phyloP scores from a whole-genome alignment of 2,329 filamentous ascomycete species.

The Thelonectria discophora region DNA sequence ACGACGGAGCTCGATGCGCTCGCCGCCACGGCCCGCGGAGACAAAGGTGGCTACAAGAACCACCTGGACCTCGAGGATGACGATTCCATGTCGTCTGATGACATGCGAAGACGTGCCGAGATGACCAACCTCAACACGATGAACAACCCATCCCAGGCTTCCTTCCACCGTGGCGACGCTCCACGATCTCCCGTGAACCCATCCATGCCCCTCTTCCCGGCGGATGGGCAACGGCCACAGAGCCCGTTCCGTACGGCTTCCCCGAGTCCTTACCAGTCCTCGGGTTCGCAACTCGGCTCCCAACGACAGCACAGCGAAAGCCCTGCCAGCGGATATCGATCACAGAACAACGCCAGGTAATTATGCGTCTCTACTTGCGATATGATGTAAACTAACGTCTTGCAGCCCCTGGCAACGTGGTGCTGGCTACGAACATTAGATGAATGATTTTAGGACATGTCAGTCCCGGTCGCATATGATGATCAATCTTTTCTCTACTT shows the following conservation, averaged over 20 bases:
- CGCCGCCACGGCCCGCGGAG: constrained; percentile 86
- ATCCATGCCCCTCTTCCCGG: constrained; percentile 55
- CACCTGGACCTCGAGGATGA: constrained; percentile 54
- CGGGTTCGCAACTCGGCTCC: constrained; percentile 44
- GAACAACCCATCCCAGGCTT: constrained; percentile 44
- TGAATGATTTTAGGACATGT: constrained; percentile 27
- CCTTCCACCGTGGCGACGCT: constrained; percentile 44
- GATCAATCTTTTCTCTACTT: constrained; percentile 30
- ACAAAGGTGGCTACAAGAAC: constrained; percentile 69
- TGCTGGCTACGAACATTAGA: constrained; percentile 54
- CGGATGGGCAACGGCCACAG: constrained; percentile 46
- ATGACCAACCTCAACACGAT: constrained; percentile 33
- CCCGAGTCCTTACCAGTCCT: constrained; percentile 48
- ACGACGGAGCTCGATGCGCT: constrained; percentile 91
- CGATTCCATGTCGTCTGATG: constrained; percentile 51
- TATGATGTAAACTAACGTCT: constrained; percentile 26
- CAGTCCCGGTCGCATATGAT: constrained; percentile 26
- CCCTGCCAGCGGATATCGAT: constrained; percentile 46
- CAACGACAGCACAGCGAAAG: constrained; percentile 47
- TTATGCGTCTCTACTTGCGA: not conserved
- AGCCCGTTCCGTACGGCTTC: constrained; percentile 49
- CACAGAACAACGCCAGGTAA: constrained; percentile 54
- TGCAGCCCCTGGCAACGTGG: constrained; percentile 57
- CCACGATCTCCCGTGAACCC: constrained; percentile 53
- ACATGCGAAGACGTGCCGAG: constrained; percentile 49